phyloP scores from a whole-genome alignment of 1,139 yeast species.

The Suhomyces ambrosiae region DNA sequence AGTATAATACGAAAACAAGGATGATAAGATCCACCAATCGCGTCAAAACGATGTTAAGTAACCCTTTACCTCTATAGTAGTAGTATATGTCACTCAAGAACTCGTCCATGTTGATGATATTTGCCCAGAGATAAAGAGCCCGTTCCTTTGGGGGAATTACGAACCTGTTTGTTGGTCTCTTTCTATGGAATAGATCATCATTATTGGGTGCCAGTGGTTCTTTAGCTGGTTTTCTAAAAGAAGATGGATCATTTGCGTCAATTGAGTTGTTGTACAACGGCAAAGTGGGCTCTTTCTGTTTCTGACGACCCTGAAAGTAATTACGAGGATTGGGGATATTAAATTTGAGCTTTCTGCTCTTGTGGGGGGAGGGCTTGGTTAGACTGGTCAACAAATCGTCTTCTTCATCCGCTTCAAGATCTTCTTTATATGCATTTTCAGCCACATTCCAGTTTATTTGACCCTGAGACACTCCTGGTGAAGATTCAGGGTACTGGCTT shows the following conservation, averaged over 20 bases:
- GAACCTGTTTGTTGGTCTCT: constrained; percentile 7
- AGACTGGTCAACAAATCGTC: constrained; percentile 10
- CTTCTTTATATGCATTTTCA: background rate
- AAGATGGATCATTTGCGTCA: background rate
- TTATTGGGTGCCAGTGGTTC: constrained; percentile 1
- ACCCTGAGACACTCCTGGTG: constrained; percentile 1
- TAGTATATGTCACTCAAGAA: constrained; percentile 81
- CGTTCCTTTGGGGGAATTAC: constrained; percentile 66
- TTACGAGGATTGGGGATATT: constrained; percentile 13
- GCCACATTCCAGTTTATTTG: constrained; percentile 9
- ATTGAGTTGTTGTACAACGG: constrained; percentile 8
- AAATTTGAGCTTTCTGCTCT: constrained; percentile 10
- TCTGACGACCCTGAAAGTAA: constrained; percentile 7
- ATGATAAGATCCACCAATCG: constrained; percentile 70
- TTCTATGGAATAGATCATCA: constrained; percentile 4
- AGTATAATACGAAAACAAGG: constrained; percentile 72
- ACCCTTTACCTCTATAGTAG: constrained; percentile 85
- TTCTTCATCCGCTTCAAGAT: constrained; percentile 7
- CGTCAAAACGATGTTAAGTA: constrained; percentile 69
- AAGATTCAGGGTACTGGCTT: background rate
- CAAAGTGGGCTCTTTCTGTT: constrained; percentile 3
- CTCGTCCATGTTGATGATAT: constrained; percentile 85
- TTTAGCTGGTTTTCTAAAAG: constrained; percentile 8
- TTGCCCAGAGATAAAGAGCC: constrained; percentile 96
- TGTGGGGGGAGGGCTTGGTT: constrained; percentile 5